Conservation (phyloP, 106 monocot genomes). For the Acorus calamus region DNA sequence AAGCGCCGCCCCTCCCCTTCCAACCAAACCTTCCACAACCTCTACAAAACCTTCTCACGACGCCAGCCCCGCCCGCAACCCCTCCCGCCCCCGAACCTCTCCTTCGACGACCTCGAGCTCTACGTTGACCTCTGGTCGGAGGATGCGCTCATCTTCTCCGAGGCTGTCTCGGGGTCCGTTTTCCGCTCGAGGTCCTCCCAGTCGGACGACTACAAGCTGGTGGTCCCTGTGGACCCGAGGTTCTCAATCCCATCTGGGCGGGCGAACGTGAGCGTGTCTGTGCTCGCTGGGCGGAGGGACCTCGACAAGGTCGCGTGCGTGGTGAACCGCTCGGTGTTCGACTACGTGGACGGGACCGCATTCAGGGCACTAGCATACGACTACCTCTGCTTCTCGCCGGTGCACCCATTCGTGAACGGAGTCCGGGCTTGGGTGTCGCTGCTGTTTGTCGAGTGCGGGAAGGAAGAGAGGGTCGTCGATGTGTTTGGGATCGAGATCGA, state of each 20-base stretch:
- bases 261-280: slow-evolving; percentile 23
- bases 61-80: slow-evolving; percentile 4
- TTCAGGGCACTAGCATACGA: slow-evolving; percentile 58
- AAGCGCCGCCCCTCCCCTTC: slow-evolving; percentile 24
- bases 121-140: slow-evolving; percentile 71
- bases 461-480: slow-evolving; percentile 20
- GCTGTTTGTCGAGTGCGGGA: slow-evolving; percentile 28
- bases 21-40: slow-evolving; percentile 43
- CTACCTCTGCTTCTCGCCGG: slow-evolving; percentile 50
- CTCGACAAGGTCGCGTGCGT: slow-evolving; percentile 53
- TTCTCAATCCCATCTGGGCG: slow-evolving; percentile 22
- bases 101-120: slow-evolving; percentile 64
- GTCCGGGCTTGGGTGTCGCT: slow-evolving; percentile 72
- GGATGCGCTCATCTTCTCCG: slow-evolving; percentile 37
- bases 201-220: slow-evolving; percentile 37
- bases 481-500: slow-evolving; percentile 86
- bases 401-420: slow-evolving; percentile 60
- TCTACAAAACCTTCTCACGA: not conserved
- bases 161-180: slow-evolving; percentile 38
- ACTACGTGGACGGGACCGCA: slow-evolving; percentile 46
- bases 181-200: slow-evolving; percentile 9
- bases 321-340: slow-evolving; percentile 41
- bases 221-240: slow-evolving; percentile 56
- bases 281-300: slow-evolving; percentile 57
- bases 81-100: slow-evolving; percentile 42